Evolutionary conservation across 441 rosid genomes (phyloP).

Genomic region (Croton laevigatus): DNA sequence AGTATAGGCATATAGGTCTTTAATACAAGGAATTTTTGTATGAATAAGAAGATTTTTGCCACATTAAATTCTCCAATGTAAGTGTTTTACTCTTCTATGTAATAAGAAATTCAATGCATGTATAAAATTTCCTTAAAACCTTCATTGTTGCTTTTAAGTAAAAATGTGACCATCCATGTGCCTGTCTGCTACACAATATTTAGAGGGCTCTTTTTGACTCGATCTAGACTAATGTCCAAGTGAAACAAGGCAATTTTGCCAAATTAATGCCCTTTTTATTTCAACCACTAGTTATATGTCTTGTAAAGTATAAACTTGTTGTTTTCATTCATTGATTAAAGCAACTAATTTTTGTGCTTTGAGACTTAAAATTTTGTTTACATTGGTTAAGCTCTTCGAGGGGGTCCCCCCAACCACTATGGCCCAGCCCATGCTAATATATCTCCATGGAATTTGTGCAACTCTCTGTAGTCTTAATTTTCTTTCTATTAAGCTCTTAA

Average conservation of each 20-base stretch:
- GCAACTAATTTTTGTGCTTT: constrained; percentile 14
- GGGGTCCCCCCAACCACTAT: constrained; percentile 19
- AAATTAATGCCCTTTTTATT: constrained; percentile 10
- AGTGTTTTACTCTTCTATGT: neutral
- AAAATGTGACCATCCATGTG: constrained; percentile 34
- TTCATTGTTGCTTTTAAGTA: constrained; percentile 37
- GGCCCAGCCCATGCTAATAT: constrained; percentile 32
- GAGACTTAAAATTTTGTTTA: constrained; percentile 17
- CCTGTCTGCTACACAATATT: constrained; percentile 28
- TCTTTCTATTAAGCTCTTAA: constrained; percentile 28
- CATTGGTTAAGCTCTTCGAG: constrained; percentile 29
- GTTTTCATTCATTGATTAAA: constrained; percentile 27
- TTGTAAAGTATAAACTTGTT: constrained; percentile 25
- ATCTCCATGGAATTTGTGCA: constrained; percentile 43
- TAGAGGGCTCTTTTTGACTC: constrained; percentile 43
- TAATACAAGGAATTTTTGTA: constrained; percentile 18
- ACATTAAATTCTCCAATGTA: constrained; percentile 18
- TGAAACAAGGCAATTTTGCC: constrained; percentile 34
- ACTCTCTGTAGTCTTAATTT: constrained; percentile 12
- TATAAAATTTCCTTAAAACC: constrained; percentile 28
- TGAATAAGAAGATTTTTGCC: constrained; percentile 17
- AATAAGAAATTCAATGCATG: neutral
- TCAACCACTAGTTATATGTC: constrained; percentile 13
- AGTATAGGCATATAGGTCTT: constrained; percentile 2
- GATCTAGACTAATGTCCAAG: constrained; percentile 38